Percentiles rank a stretch among this genome's conserved stretches.
phyloP scores from a whole-genome alignment of 139 green algal genomes.

The Tetradesmus obliquus region DNA sequence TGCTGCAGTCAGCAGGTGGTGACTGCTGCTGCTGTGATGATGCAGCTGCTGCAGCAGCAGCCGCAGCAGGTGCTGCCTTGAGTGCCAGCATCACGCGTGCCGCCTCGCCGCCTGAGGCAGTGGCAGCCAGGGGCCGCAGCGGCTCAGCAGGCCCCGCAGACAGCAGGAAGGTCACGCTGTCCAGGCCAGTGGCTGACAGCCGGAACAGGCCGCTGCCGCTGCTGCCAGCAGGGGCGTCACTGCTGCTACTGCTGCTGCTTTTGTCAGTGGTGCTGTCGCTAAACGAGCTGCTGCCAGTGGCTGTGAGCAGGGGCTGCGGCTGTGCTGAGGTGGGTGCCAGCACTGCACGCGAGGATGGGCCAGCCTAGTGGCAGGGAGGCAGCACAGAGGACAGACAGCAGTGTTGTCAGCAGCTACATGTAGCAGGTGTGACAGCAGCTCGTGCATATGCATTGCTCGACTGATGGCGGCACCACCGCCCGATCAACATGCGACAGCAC shows the following conservation, averaged over 20 bases:
- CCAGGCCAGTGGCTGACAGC: constrained; percentile 43
- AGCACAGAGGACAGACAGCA: no score
- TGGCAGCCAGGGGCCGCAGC: constrained; percentile 73
- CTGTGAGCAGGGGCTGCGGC: neutral
- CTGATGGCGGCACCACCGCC: no score
- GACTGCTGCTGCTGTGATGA: constrained; percentile 28
- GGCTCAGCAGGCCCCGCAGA: constrained; percentile 81
- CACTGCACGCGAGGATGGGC: constrained; percentile 7
- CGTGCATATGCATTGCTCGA: no score
- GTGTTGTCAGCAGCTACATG: no score
- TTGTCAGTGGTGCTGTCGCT: neutral
- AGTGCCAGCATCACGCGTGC: constrained; percentile 88
- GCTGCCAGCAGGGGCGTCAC: neutral
- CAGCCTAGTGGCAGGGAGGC: neutral
- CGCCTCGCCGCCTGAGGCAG: constrained; percentile 84
- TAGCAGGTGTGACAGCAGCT: no score
- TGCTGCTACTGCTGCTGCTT: constrained; percentile 23
- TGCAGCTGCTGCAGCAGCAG: neutral
- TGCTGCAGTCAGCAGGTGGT: neutral
- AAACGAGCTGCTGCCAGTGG: neutral
- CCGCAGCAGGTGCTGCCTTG: constrained; percentile 77
- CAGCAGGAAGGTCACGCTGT: constrained; percentile 78
- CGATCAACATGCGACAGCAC: no score
- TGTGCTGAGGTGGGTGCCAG: neutral
- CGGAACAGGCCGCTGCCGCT: neutral